phyloP scores from a whole-genome alignment of 495 filamentous ascomycete genomes.

The Neurospora hispaniola region DNA sequence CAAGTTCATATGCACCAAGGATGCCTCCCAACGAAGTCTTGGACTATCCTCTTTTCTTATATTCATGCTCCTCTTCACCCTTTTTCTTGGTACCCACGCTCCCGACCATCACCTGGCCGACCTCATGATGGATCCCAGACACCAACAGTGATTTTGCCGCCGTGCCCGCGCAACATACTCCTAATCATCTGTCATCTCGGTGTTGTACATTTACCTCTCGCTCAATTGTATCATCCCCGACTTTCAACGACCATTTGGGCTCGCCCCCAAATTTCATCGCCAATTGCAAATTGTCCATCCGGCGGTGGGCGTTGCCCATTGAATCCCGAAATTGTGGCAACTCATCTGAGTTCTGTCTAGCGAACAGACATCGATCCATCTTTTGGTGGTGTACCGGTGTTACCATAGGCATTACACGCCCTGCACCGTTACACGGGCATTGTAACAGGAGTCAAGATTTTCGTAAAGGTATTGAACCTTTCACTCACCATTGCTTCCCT shows the following conservation, averaged over 20 bases:
- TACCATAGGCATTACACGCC: background rate
- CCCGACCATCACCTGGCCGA: background rate
- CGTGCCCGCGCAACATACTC: background rate
- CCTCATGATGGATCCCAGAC: background rate
- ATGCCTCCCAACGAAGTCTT: background rate
- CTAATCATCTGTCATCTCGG: background rate
- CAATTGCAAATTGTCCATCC: background rate
- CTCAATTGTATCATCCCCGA: background rate
- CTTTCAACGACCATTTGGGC: background rate
- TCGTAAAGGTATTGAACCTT: no score
- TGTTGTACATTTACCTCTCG: background rate
- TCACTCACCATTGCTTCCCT: no score
- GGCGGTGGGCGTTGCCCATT: background rate
- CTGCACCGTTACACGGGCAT: no score
- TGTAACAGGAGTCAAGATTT: no score
- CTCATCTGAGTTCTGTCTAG: background rate
- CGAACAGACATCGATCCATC: no score
- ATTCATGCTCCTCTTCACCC: background rate
- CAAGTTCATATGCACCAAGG: no score
- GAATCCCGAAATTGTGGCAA: background rate
- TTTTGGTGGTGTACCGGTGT: background rate
- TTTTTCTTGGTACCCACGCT: background rate
- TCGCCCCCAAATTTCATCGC: background rate
- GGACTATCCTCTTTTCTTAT: background rate
- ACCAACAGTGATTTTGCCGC: background rate